Conservation (phyloP, 441 rosid species). For the Euphorbia schlechtendalii region DNA sequence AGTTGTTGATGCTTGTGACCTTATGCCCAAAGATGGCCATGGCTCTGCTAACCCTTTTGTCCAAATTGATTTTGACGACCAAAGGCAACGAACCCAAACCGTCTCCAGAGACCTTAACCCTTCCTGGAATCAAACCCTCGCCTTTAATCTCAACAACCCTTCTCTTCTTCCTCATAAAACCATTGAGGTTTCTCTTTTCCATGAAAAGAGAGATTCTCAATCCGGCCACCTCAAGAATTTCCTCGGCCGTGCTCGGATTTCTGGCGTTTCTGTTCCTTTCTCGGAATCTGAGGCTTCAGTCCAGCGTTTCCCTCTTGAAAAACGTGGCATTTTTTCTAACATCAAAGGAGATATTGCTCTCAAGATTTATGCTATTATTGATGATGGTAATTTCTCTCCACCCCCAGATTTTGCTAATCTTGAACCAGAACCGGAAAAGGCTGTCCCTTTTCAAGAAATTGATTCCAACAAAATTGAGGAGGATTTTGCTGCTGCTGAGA, state of each 20-base stretch:
- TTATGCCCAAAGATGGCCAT: constrained; percentile 88
- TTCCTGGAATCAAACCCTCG: constrained; percentile 71
- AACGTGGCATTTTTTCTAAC: constrained; percentile 62
- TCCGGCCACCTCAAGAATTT: constrained; percentile 42
- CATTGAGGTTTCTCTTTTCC: constrained; percentile 42
- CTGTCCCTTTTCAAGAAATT: constrained; percentile 32
- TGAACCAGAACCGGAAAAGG: constrained; percentile 17
- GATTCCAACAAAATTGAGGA: constrained; percentile 25
- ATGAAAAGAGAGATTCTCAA: constrained; percentile 31
- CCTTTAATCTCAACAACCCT: constrained; percentile 55
- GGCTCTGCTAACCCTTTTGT: constrained; percentile 89
- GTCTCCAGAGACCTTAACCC: constrained; percentile 71
- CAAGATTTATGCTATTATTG: constrained; percentile 36
- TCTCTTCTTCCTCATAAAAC: constrained; percentile 53
- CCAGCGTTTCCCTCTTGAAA: constrained; percentile 74
- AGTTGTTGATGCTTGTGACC: constrained; percentile 64
- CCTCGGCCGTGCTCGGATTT: constrained; percentile 74
- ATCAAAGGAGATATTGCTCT: constrained; percentile 68
- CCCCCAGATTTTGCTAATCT: constrained; percentile 6
- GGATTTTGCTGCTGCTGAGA: constrained; percentile 18
- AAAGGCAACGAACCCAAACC: constrained; percentile 59
- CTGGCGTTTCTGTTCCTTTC: constrained; percentile 50
- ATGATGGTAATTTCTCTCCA: constrained; percentile 18
- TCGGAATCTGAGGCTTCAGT: constrained; percentile 52
- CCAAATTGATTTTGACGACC: constrained; percentile 66